Base-by-base conservation (phyloP, 495 filamentous ascomycete species). In the Trichocladium uniseriatum region DNA sequence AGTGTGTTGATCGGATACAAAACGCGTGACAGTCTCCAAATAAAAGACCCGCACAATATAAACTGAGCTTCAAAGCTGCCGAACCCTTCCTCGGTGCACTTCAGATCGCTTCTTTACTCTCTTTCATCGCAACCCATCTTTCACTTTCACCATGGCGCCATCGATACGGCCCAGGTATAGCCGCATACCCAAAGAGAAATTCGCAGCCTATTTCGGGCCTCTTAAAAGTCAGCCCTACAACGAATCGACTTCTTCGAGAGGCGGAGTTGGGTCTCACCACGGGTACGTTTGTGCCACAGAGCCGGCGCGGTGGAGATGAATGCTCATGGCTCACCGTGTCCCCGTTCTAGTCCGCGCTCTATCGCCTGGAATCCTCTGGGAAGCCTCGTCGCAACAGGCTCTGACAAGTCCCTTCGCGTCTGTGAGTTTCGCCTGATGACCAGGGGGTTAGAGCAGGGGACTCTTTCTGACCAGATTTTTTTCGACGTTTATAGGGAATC, bases 351-450 rank as follows among this genome's bases (percentile, higher is more conserved):
- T 20, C 61, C 79, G 24, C 81, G 86, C 29, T 82, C 86, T 14
- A 77, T 98, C 56, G 82, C 84, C 51, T 98, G 92, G 92, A 94
- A 89, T 56, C 84, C 89, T 6, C 74, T 86, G 0, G 90, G 94
- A 21, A 86, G 79, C 21, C 74, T 94, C 11, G 82, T 98, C 52
- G 92, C 94, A 1, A 90, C 89, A 2, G 94, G 88, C 34, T 79
- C 87, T 8, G 86, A 94, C 62, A 82, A 83, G 45, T 88, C 87
- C 11, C 65, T 97, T 22, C 82, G 89, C 40, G 88, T 95, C 34
- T 73, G 69, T 72, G 58, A 59, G 71, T 69, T 3, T 4, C 21
- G 7, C 24, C 7, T 16, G 5, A 0, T 7, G 15, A 4, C 22
- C 11, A 16, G n/a, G 1, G 35, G 35, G 13, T 3, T 2, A n/a